Percentiles rank a stretch among this genome's conserved stretches.
These are phyloP conservation scores for Drechslera avenae DNA, from an alignment of 2,329 filamentous ascomycete genomes.

Conservation along the genomic window DNA sequence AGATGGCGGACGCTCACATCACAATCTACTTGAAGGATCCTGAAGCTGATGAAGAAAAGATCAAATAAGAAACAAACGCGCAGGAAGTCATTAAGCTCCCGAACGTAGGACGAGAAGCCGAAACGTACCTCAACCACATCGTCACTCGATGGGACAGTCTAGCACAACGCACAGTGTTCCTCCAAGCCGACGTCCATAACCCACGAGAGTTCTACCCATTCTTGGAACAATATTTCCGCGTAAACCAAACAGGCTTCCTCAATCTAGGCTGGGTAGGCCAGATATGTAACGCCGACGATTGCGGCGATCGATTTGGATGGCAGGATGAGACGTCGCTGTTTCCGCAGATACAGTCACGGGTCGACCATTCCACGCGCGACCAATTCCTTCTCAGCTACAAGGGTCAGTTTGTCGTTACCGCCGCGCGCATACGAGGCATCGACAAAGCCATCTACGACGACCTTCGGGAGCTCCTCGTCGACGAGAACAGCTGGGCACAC, in stretches of 20 bases:
- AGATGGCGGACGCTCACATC: conserved; percentile 25
- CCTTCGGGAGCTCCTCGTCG: conserved; percentile 2
- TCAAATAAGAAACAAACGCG: conserved; percentile 32
- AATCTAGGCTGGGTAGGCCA: conserved; percentile 49
- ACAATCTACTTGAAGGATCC: conserved; percentile 44
- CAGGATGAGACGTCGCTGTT: conserved; percentile 48
- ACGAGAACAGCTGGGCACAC: conserved; percentile 38
- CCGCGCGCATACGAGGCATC: conserved; percentile 49
- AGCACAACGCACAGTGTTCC: conserved; percentile 54
- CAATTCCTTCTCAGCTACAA: conserved; percentile 52
- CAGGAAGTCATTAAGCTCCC: conserved; percentile 31
- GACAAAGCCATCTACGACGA: conserved; percentile 38
- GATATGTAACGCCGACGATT: conserved; percentile 49
- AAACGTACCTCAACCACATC: conserved; percentile 56
- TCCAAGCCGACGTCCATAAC: conserved; percentile 54
- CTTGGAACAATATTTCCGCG: conserved; percentile 48
- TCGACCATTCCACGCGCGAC: conserved; percentile 34
- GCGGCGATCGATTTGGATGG: conserved; percentile 51
- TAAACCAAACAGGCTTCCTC: conserved; percentile 52
- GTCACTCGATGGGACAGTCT: conserved; percentile 51
- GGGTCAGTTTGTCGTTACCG: conserved; percentile 56
- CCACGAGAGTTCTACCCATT: conserved; percentile 45
- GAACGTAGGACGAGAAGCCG: conserved; percentile 54
- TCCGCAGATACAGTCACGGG: conserved; percentile 42
- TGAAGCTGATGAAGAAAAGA: conserved; percentile 23